Evolutionary conservation across 2,329 filamentous ascomycete genomes (phyloP).

Genomic region (Paraphoma sp.): DNA sequence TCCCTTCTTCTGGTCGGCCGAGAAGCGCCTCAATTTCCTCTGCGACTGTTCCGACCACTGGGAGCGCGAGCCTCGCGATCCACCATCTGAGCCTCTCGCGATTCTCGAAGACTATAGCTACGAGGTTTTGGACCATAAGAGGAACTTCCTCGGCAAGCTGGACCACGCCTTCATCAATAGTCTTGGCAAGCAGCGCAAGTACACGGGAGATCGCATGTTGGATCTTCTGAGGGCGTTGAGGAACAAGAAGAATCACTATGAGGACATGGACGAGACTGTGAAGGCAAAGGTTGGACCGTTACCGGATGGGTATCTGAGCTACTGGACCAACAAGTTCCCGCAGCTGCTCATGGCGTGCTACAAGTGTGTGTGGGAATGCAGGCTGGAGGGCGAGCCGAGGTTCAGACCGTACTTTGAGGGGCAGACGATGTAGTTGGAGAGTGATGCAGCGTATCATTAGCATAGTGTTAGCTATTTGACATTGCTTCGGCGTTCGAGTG

Average conservation of each 20-base stretch:
- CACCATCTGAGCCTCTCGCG: conserved; percentile 71
- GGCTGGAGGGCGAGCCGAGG: conserved; percentile 67
- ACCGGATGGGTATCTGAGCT: conserved; percentile 81
- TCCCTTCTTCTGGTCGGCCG: conserved; percentile 94
- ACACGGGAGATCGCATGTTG: conserved; percentile 81
- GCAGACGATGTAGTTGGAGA: conserved; percentile 18
- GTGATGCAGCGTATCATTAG: neutral
- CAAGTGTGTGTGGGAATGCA: conserved; percentile 72
- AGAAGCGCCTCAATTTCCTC: conserved; percentile 89
- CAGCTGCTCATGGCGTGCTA: conserved; percentile 80
- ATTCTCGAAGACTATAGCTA: conserved; percentile 61
- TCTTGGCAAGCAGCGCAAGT: conserved; percentile 92
- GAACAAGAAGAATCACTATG: conserved; percentile 98
- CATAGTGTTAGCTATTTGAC: neutral
- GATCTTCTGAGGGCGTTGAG: conserved; percentile 87
- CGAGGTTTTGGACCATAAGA: conserved; percentile 59
- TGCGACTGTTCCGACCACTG: conserved; percentile 97
- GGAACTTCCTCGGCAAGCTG: conserved; percentile 79
- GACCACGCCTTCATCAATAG: conserved; percentile 86
- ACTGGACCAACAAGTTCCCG: conserved; percentile 84
- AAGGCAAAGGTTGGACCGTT: conserved; percentile 75
- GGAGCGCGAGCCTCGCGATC: conserved; percentile 87
- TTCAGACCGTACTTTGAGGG: conserved; percentile 73
- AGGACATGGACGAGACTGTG: conserved; percentile 86
- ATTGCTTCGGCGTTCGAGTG: neutral